Evolutionary conservation across 2,329 filamentous ascomycete species (phyloP), one percentile per base, ranked within the genome.

Genomic region (Cercospora sp.): DNA sequence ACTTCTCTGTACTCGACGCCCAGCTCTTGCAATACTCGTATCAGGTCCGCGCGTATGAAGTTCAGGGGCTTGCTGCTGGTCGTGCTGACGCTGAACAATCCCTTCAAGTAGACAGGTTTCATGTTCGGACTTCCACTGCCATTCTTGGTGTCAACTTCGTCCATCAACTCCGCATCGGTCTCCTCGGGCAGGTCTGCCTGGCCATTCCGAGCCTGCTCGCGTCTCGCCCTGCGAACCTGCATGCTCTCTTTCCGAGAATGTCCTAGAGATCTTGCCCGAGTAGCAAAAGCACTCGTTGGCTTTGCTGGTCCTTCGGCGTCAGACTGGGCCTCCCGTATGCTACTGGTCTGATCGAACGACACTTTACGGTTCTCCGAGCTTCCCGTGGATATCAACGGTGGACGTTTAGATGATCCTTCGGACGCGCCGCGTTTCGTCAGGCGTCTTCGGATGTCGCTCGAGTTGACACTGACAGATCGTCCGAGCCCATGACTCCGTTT

Each of bases 51-150:
- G 45, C 94, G 89, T 70, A 99, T 99, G 68, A 93, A 89, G 1
- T 89, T 84, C 10, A 98, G 87, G 0, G 94, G 92, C 77, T 96
- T 97, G 77, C 90, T 95, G 67, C 93, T 97, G 6, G 95, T 99
- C 0, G 95, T 99, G 3, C 93, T 96, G 64, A 98, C 95, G 75
- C 94, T 98, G 82, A 99, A 98, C 18, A 99, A 85, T 4, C 95
- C 95, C 80, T 98, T 99, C 66, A 99, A 87, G 79, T 91, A 98
- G 3, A 98, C 95, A 0, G 95, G 95, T 79, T 97, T 97, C 63
- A 94, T 90, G 69, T 94, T 87, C 5, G 91, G 67, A 73, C 87
- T 89, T 69, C 88, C 86, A 61, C 82, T 74, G 26, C 81, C 79
- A 26, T 77, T 74, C 49, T 84, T 77, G 28, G 81, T 83, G 67